Conservation (phyloP, 805 yeast genomes). For the Yamadazyma kitorensis region DNA sequence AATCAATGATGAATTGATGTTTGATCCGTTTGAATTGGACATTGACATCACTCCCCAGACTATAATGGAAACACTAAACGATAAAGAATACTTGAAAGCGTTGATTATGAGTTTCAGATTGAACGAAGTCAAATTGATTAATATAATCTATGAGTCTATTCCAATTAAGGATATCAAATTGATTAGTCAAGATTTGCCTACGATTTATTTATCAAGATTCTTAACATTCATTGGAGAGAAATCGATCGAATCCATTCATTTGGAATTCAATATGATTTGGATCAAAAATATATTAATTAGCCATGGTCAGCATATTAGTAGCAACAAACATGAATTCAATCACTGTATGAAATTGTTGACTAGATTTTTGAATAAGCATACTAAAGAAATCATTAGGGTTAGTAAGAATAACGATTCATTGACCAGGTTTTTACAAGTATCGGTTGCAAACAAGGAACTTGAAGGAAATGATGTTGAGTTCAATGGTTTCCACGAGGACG, state of each 20-base stretch:
- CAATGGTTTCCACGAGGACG: slow-evolving; percentile 23
- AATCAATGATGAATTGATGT: slow-evolving; percentile 67
- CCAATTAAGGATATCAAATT: slow-evolving; percentile 70
- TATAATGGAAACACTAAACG: slow-evolving; percentile 57
- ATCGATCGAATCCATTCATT: slow-evolving; percentile 69
- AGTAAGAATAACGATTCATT: slow-evolving; percentile 54
- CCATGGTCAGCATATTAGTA: slow-evolving; percentile 75
- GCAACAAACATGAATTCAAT: slow-evolving; percentile 59
- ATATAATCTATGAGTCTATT: slow-evolving; percentile 67
- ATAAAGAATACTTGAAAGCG: slow-evolving; percentile 68
- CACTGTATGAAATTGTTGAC: slow-evolving; percentile 67
- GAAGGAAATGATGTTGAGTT: slow-evolving; percentile 25
- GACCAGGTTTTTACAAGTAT: slow-evolving; percentile 47
- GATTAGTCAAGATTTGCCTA: slow-evolving; percentile 68
- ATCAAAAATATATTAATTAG: slow-evolving; percentile 59
- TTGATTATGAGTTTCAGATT: slow-evolving; percentile 91
- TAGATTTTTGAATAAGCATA: slow-evolving; percentile 69
- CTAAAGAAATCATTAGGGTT: slow-evolving; percentile 64
- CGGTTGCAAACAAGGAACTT: slow-evolving; percentile 16
- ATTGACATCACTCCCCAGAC: slow-evolving; percentile 85
- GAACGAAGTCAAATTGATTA: slow-evolving; percentile 74
- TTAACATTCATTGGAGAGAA: slow-evolving; percentile 67
- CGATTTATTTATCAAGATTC: slow-evolving; percentile 67
- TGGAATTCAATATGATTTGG: slow-evolving; percentile 86
- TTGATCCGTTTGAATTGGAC: slow-evolving; percentile 95